phyloP scores from a whole-genome alignment of 2,329 filamentous ascomycete species.

The Fusarium illudens region DNA sequence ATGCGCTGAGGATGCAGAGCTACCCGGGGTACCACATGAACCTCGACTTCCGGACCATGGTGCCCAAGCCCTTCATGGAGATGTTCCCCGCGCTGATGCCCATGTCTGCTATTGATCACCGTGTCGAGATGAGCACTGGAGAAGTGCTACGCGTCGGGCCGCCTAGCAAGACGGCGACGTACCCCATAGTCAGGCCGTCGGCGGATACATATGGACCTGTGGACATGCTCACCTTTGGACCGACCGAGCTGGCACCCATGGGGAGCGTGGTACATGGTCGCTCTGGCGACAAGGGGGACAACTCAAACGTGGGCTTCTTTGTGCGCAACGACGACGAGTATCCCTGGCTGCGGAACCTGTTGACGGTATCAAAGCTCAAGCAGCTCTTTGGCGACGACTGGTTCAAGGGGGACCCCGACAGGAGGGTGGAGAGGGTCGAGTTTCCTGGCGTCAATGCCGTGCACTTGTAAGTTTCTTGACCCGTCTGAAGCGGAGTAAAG shows the following conservation, averaged over 20 bases:
- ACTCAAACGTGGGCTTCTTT: slow-evolving; percentile 58
- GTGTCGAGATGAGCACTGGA: slow-evolving; percentile 39
- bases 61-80: slow-evolving; percentile 54
- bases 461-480: slow-evolving; percentile 35
- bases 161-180: slow-evolving; percentile 32
- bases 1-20: slow-evolving; percentile 52
- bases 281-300: slow-evolving; percentile 54
- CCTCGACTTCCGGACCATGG: slow-evolving; percentile 54
- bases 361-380: slow-evolving; percentile 51
- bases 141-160: slow-evolving; percentile 28
- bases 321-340: slow-evolving; percentile 55
- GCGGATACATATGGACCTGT: slow-evolving; percentile 42
- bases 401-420: slow-evolving; percentile 44
- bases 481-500: accelerated
- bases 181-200: slow-evolving; percentile 37
- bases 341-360: slow-evolving; percentile 53
- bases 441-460: slow-evolving; percentile 48
- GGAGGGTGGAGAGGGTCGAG: slow-evolving; percentile 55
- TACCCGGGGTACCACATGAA: slow-evolving; percentile 56
- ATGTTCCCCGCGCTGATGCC: slow-evolving; percentile 51
- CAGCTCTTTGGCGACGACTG: slow-evolving; percentile 50
- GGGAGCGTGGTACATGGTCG: slow-evolving; percentile 45
- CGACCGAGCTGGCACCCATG: slow-evolving; percentile 40
- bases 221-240: slow-evolving; percentile 39
- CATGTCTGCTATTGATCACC: slow-evolving; percentile 40